phyloP scores from a whole-genome alignment of 768 basidiomycete species.

The Crucibulum laeve region DNA sequence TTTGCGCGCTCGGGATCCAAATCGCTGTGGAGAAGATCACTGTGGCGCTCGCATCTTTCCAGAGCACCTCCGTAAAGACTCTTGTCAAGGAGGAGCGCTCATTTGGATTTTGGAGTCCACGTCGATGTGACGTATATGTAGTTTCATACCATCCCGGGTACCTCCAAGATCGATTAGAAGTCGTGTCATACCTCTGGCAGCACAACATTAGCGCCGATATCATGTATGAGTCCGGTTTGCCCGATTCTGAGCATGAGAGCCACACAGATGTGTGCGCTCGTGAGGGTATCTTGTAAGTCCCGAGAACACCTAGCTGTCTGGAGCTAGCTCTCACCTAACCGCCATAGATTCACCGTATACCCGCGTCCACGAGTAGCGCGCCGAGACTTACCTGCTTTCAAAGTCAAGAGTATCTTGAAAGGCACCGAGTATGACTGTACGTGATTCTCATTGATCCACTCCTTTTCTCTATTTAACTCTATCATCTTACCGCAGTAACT shows the following conservation, averaged over 20 bases:
- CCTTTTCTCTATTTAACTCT: background rate
- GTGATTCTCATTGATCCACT: constrained; percentile 11
- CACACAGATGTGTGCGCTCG: constrained; percentile 63
- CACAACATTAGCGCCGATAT: constrained; percentile 82
- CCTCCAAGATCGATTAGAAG: constrained; percentile 73
- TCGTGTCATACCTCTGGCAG: constrained; percentile 74
- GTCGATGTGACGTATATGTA: constrained; percentile 83
- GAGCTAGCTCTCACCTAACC: background rate
- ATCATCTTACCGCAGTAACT: constrained; percentile 25
- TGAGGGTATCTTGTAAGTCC: constrained; percentile 80
- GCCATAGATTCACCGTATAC: constrained; percentile 36
- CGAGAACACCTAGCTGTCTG: background rate
- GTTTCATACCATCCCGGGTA: constrained; percentile 74
- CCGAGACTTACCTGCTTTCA: constrained; percentile 67
- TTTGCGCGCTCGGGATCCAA: constrained; percentile 71
- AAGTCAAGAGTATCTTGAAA: constrained; percentile 78
- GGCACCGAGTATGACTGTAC: constrained; percentile 72
- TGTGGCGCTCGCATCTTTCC: constrained; percentile 61
- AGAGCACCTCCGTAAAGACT: constrained; percentile 62
- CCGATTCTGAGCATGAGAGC: constrained; percentile 59
- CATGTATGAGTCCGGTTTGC: constrained; percentile 77
- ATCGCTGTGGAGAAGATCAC: constrained; percentile 80
- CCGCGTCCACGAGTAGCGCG: constrained; percentile 49
- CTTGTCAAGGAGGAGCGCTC: constrained; percentile 77
- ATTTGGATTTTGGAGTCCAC: constrained; percentile 88